A percentile compares a stretch with the other conserved stretches of the same genome.
Evolutionary conservation across 768 basidiomycete genomes (phyloP).

Genomic region (Phylloporus rhodoxanthus): DNA sequence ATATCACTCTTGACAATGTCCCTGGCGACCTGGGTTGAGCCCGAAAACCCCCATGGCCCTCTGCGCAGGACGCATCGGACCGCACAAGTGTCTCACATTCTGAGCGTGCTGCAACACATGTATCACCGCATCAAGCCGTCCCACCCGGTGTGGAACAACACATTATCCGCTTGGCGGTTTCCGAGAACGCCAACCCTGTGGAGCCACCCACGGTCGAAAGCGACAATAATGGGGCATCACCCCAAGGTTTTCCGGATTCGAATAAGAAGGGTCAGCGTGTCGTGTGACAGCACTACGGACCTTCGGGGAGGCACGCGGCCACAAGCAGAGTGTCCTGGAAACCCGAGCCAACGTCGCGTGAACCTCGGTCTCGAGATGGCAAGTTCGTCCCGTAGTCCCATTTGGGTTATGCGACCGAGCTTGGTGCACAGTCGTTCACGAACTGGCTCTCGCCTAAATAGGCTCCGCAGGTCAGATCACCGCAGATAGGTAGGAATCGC

Average conservation of each 20-base stretch:
- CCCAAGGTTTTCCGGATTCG: slow-evolving; percentile 1
- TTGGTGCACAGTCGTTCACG: neutral
- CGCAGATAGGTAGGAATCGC: slow-evolving; percentile 19
- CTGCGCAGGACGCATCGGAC: neutral
- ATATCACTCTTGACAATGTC: slow-evolving; percentile 47
- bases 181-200: neutral
- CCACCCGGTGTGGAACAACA: neutral
- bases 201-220: neutral
- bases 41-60: neutral
- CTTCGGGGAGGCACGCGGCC: neutral
- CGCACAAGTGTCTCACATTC: slow-evolving; percentile 4
- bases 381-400: slow-evolving; percentile 8
- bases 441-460: neutral
- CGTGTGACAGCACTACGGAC: slow-evolving; percentile 11
- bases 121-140: slow-evolving; percentile 15
- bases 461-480: neutral
- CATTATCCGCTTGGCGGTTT: neutral
- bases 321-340: neutral
- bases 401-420: neutral
- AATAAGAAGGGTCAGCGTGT: slow-evolving; percentile 8
- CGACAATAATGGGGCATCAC: neutral
- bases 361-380: slow-evolving; percentile 5
- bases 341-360: neutral
- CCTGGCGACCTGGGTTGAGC: slow-evolving; percentile 43
- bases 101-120: slow-evolving; percentile 1